phyloP scores from a whole-genome alignment of 2,329 filamentous ascomycete genomes.

The Arthrobotrys sinensis region DNA sequence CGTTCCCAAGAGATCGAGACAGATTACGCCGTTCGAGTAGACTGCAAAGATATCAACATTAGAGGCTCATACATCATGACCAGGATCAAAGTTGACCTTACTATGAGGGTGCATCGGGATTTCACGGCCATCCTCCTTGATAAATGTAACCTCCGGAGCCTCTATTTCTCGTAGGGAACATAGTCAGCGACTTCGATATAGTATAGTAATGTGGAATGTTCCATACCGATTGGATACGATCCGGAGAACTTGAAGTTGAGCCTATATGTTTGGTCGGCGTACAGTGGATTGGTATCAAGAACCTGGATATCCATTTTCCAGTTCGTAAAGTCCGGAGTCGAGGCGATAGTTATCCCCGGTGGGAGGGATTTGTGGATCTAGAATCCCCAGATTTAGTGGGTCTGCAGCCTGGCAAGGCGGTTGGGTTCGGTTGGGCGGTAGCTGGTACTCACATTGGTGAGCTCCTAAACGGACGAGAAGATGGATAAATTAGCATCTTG shows the following conservation, averaged over 20 bases:
- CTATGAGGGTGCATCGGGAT: constrained; percentile 95
- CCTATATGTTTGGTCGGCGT: constrained; percentile 83
- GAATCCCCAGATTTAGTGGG: constrained; percentile 20
- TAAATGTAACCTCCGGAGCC: constrained; percentile 93
- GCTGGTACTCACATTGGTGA: constrained; percentile 71
- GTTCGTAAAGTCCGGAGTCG: constrained; percentile 85
- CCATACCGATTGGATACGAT: constrained; percentile 88
- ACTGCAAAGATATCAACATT: constrained; percentile 67
- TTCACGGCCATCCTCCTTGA: constrained; percentile 74
- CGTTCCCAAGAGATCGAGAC: constrained; percentile 86
- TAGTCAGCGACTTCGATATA: constrained; percentile 16
- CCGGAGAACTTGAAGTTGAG: constrained; percentile 88
- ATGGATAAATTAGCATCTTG: constrained; percentile 63
- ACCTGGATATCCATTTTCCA: constrained; percentile 95
- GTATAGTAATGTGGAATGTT: background rate
- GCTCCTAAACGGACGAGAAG: constrained; percentile 68
- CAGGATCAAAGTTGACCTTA: constrained; percentile 16
- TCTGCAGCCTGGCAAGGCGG: background rate
- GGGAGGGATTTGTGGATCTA: constrained; percentile 75
- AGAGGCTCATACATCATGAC: background rate
- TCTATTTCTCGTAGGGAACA: constrained; percentile 72
- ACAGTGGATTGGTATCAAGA: constrained; percentile 90
- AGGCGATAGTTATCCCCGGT: constrained; percentile 82
- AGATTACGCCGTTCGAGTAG: constrained; percentile 99
- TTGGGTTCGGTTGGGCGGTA: constrained; percentile 2